Conservation (phyloP, 306 rosid genomes). For the Mimosa pudica region DNA sequence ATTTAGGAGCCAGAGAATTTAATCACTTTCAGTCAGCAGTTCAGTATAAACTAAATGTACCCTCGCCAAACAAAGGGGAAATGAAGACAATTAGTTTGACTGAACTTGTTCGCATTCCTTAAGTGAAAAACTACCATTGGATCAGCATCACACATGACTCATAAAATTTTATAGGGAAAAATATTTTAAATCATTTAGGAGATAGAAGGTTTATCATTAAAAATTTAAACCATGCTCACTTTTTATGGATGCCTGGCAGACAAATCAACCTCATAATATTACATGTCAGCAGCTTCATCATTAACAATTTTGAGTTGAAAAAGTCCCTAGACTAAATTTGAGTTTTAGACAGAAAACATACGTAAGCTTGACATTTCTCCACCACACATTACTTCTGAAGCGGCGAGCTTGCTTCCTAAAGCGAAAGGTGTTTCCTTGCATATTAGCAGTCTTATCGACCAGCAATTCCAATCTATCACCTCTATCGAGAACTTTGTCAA, state of each 20-base stretch:
- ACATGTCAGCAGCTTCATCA: neutral
- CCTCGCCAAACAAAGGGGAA: constrained; percentile 3
- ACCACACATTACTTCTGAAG: constrained; percentile 88
- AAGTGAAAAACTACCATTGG: neutral
- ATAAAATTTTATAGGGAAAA: neutral
- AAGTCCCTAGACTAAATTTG: neutral
- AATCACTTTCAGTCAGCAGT: constrained; percentile 2
- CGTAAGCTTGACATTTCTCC: constrained; percentile 98
- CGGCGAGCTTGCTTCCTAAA: constrained; percentile 99
- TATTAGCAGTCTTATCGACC: constrained; percentile 87
- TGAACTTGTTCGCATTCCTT: neutral
- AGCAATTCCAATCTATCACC: constrained; percentile 95
- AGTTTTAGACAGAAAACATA: constrained; percentile 45
- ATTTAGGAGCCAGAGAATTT: constrained; percentile 16
- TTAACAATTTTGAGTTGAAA: constrained; percentile 12
- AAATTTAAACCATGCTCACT: neutral
- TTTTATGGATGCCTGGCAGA: neutral
- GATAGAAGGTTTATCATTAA: constrained; percentile 3
- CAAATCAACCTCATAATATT: neutral
- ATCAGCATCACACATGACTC: neutral
- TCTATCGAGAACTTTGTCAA: constrained; percentile 94
- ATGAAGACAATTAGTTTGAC: constrained; percentile 17
- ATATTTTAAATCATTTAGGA: neutral
- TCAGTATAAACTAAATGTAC: constrained; percentile 24
- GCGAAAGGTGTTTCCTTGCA: constrained; percentile 96